Evolutionary conservation across 2,329 filamentous ascomycete species (phyloP), one percentile per base, ranked within the genome.

Genomic region (Pseudogymnoascus sp.): DNA sequence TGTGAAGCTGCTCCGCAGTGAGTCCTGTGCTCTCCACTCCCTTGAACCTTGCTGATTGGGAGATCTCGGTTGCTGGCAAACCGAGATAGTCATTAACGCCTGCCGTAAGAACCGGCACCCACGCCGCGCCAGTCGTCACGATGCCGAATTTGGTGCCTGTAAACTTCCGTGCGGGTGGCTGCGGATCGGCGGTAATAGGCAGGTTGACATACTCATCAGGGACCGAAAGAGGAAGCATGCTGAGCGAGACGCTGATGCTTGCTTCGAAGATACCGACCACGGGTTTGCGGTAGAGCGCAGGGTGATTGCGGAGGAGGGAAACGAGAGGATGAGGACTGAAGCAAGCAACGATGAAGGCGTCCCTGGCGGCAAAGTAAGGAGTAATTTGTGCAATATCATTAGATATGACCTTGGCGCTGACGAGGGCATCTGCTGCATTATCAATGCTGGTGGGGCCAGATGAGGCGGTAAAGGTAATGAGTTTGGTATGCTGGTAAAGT

Each of bases 191-290:
- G 7, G 58, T 86, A 82, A 8, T 92, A 70, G 2, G 85, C 82
- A 0, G 84, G 33, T 58, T 9, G 18, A 30, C 18, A 39, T 37
- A 58, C 35, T 33, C 33, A 8, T 30, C 14, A 11, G 37, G 57
- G 7, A 37, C 57, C 14, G 57, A 58, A 35, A 39, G 35, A 3
- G 37, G 37, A 4, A 39, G 37, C 78, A 2, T 58, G 57, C 22
- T 58, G 18, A 58, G 57, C 14, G 57, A 58, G 18, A 58, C 20
- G 12, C 85, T 76, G 12, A 96, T 78, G 68, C 87, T 90, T 0
- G 91, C 88, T 73, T 97, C 92, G 69, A 97, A 94, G 61, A 97
- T 96, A 5, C 93, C 92, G 0, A 84, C 86, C 4, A 91, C 86
- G 35, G 84, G 81, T 35, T 73, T 76, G 82, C 36, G 38, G 15